phyloP scores from a whole-genome alignment of 768 basidiomycete genomes.

The Lentinus tigrinus region DNA sequence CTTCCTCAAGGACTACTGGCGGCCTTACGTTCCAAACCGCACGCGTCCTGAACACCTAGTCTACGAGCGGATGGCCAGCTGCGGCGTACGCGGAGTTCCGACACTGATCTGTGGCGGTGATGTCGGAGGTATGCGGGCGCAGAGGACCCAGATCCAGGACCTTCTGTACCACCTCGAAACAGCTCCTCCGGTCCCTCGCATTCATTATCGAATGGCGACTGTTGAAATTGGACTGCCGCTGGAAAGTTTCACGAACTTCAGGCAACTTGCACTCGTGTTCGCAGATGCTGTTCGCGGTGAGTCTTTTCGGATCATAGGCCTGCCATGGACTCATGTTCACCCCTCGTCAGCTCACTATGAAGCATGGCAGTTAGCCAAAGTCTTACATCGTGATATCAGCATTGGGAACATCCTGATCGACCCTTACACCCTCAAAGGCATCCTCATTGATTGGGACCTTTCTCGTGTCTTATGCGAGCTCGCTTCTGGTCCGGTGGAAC shows the following conservation, averaged over 20 bases:
- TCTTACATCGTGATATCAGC: neutral
- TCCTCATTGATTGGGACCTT: neutral
- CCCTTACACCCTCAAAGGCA: neutral
- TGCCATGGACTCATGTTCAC: neutral
- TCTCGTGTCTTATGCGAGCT: neutral
- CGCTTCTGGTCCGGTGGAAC: neutral
- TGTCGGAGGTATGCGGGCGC: neutral
- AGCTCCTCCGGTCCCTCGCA: neutral
- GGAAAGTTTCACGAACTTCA: neutral
- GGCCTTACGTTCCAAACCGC: neutral
- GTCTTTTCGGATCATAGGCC: neutral
- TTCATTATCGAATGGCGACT: slow-evolving; percentile 7
- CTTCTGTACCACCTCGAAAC: neutral
- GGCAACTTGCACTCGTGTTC: neutral
- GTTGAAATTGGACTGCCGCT: slow-evolving; percentile 4
- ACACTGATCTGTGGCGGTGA: slow-evolving; percentile 12
- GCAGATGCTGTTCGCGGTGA: neutral
- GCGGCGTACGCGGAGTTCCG: neutral
- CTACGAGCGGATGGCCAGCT: neutral
- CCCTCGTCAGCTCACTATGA: neutral
- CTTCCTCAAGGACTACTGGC: slow-evolving; percentile 17
- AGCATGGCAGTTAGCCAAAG: neutral
- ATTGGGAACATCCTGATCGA: neutral
- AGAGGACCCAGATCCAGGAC: neutral
- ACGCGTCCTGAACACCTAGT: slow-evolving; percentile 6